Conservation (phyloP, 495 filamentous ascomycete species). For the Talaromyces adpressus region DNA sequence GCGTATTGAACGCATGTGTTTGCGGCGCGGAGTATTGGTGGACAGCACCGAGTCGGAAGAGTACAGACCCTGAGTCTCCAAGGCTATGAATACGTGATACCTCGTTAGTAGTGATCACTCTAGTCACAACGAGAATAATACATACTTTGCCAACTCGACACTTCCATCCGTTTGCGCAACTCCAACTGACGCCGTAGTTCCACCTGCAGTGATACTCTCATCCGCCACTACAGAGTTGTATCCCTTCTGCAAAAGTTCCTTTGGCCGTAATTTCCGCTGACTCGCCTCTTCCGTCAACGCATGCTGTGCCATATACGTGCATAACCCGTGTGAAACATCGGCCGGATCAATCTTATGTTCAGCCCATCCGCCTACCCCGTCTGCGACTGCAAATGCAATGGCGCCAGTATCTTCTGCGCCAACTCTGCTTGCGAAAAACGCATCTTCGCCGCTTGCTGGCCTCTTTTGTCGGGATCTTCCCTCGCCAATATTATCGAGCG, state of each 20-base stretch:
- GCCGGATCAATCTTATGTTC: conserved; percentile 88
- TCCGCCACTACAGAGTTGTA: conserved; percentile 77
- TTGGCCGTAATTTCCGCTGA: conserved; percentile 49
- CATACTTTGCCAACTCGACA: conserved; percentile 78
- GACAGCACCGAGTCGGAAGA: conserved; percentile 75
- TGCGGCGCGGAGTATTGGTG: conserved; percentile 77
- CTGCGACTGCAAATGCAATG: conserved; percentile 77
- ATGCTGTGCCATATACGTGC: conserved; percentile 76
- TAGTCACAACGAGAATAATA: conserved; percentile 5
- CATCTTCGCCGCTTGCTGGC: conserved; percentile 86
- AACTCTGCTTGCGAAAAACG: conserved; percentile 82
- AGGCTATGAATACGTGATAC: conserved; percentile 35
- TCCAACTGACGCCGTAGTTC: conserved; percentile 83
- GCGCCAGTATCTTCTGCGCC: conserved; percentile 44
- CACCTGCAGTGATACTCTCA: conserved; percentile 65
- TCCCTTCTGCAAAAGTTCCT: conserved; percentile 68
- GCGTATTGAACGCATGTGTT: conserved; percentile 96
- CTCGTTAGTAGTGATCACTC: neutral
- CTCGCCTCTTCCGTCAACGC: conserved; percentile 45
- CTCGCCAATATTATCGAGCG: conserved; percentile 35
- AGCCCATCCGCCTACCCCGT: conserved; percentile 92
- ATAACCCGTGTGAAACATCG: conserved; percentile 92
- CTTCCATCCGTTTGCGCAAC: conserved; percentile 60
- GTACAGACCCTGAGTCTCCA: conserved; percentile 94
- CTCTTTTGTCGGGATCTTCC: conserved; percentile 31